Percentiles rank a stretch among this genome's conserved stretches.
These are phyloP conservation scores for Lachancea fermentati DNA, from an alignment of 805 yeast species.

Conservation along the genomic window DNA sequence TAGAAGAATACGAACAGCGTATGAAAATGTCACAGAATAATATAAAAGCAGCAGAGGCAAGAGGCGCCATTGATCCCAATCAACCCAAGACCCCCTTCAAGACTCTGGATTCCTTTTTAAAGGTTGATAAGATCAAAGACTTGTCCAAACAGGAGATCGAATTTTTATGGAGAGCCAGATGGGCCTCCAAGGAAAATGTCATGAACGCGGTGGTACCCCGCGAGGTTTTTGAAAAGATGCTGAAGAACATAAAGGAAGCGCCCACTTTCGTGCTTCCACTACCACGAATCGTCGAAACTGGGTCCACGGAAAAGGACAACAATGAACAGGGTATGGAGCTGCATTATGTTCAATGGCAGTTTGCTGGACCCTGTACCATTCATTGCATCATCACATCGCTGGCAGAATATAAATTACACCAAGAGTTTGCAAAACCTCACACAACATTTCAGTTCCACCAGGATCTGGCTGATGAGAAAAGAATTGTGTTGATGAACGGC, in stretches of 20 bases:
- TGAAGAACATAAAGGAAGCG: conserved; percentile 58
- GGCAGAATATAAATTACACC: conserved; percentile 85
- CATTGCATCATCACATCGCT: conserved; percentile 89
- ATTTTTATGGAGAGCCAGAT: conserved; percentile 84
- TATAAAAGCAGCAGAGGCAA: conserved; percentile 20
- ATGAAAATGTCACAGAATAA: conserved; percentile 22
- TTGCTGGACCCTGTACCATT: conserved; percentile 74
- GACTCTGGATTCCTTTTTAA: conserved; percentile 64
- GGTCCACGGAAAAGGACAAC: conserved; percentile 36
- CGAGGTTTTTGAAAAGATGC: conserved; percentile 56
- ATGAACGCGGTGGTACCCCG: conserved; percentile 60
- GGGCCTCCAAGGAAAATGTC: conserved; percentile 51
- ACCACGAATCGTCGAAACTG: conserved; percentile 50
- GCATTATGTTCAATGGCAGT: conserved; percentile 91
- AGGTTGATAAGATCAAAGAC: conserved; percentile 54
- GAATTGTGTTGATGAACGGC: conserved; percentile 79
- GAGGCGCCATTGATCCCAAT: conserved; percentile 36
- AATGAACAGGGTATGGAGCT: conserved; percentile 55
- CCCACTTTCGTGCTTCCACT: conserved; percentile 89
- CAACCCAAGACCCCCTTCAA: conserved; percentile 53
- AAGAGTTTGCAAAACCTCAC: conserved; percentile 91
- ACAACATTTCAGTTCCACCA: conserved; percentile 85
- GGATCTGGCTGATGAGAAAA: conserved; percentile 57
- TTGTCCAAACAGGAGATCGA: conserved; percentile 63
- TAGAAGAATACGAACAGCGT: conserved; percentile 49